Conservation (phyloP, 768 basidiomycete genomes). For the Porphyrellus cyaneotinctus region DNA sequence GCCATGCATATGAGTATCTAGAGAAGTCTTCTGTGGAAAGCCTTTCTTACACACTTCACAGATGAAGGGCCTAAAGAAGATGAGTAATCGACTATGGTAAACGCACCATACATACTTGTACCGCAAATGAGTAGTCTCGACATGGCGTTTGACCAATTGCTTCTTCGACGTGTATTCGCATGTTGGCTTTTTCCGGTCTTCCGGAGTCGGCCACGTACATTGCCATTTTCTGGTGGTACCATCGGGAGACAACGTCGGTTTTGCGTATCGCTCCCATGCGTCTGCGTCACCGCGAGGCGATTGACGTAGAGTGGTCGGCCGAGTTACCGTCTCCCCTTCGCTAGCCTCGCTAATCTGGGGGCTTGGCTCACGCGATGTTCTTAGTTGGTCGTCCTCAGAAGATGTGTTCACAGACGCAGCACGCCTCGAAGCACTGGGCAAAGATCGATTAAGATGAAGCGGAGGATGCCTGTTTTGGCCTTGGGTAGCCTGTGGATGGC, state of each 20-base stretch:
- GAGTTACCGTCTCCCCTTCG: conserved; percentile 18
- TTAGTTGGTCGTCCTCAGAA: conserved; percentile 29
- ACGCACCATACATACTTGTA: conserved; percentile 44
- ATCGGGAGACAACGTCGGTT: conserved; percentile 31
- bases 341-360: conserved; percentile 31
- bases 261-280: conserved; percentile 33
- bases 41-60: conserved; percentile 51
- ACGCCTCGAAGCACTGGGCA: conserved; percentile 8
- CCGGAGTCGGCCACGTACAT: conserved; percentile 39
- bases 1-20: conserved; percentile 54
- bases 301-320: conserved; percentile 18
- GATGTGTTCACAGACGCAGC: conserved; percentile 19
- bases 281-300: conserved; percentile 29
- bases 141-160: conserved; percentile 66
- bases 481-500: conserved; percentile 6
- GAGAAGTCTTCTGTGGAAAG: conserved; percentile 57
- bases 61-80: conserved; percentile 41
- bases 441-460: conserved; percentile 7
- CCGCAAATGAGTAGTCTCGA: conserved; percentile 58
- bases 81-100: conserved; percentile 14
- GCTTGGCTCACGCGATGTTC: conserved; percentile 29
- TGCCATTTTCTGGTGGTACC: conserved; percentile 36
- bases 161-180: conserved; percentile 51
- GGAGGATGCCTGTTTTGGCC: conserved; percentile 9
- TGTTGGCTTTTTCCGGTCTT: conserved; percentile 28